Base-by-base conservation (phyloP, 768 basidiomycete genomes). In the Mycena venus region DNA sequence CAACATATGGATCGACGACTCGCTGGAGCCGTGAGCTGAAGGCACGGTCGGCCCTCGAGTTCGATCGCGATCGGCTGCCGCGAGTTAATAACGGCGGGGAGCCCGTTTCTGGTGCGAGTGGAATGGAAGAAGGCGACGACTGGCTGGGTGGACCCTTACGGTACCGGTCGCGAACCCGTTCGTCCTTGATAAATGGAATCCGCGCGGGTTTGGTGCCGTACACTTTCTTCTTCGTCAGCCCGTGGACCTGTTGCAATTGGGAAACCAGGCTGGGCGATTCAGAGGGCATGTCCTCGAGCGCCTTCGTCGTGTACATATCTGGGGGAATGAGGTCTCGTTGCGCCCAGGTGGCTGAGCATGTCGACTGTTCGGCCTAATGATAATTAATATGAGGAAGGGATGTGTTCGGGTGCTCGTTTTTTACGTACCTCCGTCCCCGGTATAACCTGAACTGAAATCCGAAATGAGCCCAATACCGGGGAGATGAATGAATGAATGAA, bases 221-320 rank as follows among this genome's bases (percentile, higher is more conserved):
- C 10, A 91, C 85, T 75, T 92, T 92, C 83, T 93, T 93, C 83
- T 93, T 92, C 10, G 91, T 92, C 58, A 94, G 78, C 3, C 93
- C 93, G 69, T 94, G 92, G 40, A 90, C 87, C 77, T 91, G 90
- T 80, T 93, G 91, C 19, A 93, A 85, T 27, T 90, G 91, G 27
- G 83, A 85, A 59, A 94, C 93, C 0, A 94, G 84, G 69, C 86
- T 91, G 5, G 88, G 90, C 3, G 84, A 77, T 25, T 82, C 82
- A 9, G 80, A 78, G 42, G 78, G 79, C 29, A 73, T 79, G 76
- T 80, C 73, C 14, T 70, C 74, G 32, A 75, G 59, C 23, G 63
- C 53, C 31, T 49, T 68, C 49, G 64, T 62, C 19, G 70, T 68
- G 42, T 68, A 75, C 15, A 75, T 61, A 15, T 70, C 70, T 3